Base-by-base conservation (phyloP, 2,329 filamentous ascomycete genomes). In the Rhynchosporium agropyri region DNA sequence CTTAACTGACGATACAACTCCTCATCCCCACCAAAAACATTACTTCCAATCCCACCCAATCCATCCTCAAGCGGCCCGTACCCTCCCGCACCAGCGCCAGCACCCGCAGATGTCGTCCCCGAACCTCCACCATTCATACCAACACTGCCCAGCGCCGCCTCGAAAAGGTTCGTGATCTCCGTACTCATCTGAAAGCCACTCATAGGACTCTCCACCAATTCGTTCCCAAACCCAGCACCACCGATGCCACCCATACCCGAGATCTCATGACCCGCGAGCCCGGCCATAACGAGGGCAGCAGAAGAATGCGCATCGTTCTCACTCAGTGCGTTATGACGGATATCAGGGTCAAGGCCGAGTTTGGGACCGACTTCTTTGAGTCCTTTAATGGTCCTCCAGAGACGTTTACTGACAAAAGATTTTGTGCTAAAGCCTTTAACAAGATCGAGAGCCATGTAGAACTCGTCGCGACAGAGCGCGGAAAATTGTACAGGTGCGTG, bases 381-480 rank as follows among this genome's bases (percentile, higher is more conserved):
- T 0, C 86, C 85, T 75, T 73, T 61, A 76, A 76, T 26, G 89
- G 79, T 91, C 66, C 84, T 83, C 90, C 90, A 93, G 1, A 93
- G 77, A 0, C 89, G 82, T 68, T 89, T 87, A 5, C 86, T 89
- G 2, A 92, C 86, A 77, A 84, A 90, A 31, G 86, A 89, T 70
- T 88, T 87, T 36, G 84, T 84, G 3, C 87, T 90, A 61, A 93
- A 81, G 60, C 89, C 87, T 65, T 89, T 88, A 45, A 93, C 84
- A 3, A 93, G 79, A 60, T 91, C 88, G 0, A 93, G 81, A 0
- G 88, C 89, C 81, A 89, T 86, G 77, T 92, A 91, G 72, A 93
- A 93, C 74, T 93, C 90, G 50, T 89, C 85, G 20, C 89, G 83
- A 67, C 89, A 91, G 29, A 81, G 76, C 9, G 82, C 79, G 69